Conservation (phyloP, 805 yeast species). For the Kurtzmaniella cleridarum region DNA sequence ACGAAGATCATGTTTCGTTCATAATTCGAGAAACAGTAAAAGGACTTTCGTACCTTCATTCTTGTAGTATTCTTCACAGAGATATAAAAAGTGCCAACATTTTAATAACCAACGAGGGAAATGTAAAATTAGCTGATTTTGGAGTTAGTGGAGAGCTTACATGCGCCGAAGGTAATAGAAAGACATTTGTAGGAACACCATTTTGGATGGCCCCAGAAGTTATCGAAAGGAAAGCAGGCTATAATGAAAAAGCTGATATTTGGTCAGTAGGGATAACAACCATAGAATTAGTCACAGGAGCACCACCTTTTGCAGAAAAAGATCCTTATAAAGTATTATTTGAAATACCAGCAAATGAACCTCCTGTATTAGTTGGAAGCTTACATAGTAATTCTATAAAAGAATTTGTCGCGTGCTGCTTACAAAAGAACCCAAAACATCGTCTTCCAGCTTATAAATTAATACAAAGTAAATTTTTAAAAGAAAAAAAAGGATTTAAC, state of each 20-base stretch:
- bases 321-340: slow-evolving; percentile 76
- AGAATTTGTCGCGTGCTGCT: slow-evolving; percentile 61
- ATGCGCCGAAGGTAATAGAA: slow-evolving; percentile 44
- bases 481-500: slow-evolving; percentile 25
- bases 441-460: slow-evolving; percentile 62
- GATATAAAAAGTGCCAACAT: slow-evolving; percentile 91
- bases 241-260: slow-evolving; percentile 83
- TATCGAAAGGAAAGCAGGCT: slow-evolving; percentile 55
- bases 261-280: slow-evolving; percentile 96
- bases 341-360: slow-evolving; percentile 57
- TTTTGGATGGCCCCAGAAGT: slow-evolving; percentile 99
- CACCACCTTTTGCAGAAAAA: slow-evolving; percentile 69
- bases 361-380: slow-evolving; percentile 52
- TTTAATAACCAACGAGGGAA: slow-evolving; percentile 61
- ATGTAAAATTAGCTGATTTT: slow-evolving; percentile 82
- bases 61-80: slow-evolving; percentile 73
- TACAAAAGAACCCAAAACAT: slow-evolving; percentile 57
- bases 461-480: slow-evolving; percentile 49
- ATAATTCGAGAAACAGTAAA: slow-evolving; percentile 58
- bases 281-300: slow-evolving; percentile 76
- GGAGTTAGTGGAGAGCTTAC: slow-evolving; percentile 87
- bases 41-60: slow-evolving; percentile 76
- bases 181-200: slow-evolving; percentile 91
- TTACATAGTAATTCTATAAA: slow-evolving; percentile 48
- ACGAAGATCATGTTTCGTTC: slow-evolving; percentile 56